A percentile compares a stretch with the other conserved stretches of the same genome.
Conservation (phyloP, 2,329 filamentous ascomycete species). For the Bipolaris gigantea region DNA sequence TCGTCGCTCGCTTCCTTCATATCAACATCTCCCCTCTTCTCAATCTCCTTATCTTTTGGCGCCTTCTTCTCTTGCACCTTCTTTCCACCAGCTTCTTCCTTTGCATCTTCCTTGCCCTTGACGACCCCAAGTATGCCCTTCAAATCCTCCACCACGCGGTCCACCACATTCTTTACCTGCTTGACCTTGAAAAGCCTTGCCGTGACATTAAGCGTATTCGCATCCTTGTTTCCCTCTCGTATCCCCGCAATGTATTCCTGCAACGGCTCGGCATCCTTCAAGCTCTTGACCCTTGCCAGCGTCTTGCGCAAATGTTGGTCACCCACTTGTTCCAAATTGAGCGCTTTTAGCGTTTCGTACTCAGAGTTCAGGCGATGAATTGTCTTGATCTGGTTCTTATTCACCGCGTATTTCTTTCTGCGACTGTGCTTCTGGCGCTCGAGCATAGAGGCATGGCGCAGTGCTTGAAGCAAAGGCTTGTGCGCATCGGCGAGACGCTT, state of each 20-base stretch:
- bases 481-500: constrained; percentile 57
- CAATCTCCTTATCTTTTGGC: constrained; percentile 23
- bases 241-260: constrained; percentile 42
- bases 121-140: constrained; percentile 40
- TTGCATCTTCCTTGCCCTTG: constrained; percentile 17
- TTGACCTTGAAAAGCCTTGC: constrained; percentile 63
- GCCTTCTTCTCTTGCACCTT: constrained; percentile 36
- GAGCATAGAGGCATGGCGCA: constrained; percentile 74
- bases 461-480: constrained; percentile 62
- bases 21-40: constrained; percentile 21
- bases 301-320: constrained; percentile 60
- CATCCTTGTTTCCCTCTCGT: constrained; percentile 46
- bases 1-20: constrained; percentile 34
- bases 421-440: constrained; percentile 74
- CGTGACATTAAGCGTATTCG: constrained; percentile 59
- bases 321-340: constrained; percentile 56
- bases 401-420: constrained; percentile 59
- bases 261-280: constrained; percentile 56
- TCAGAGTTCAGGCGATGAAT: constrained; percentile 65
- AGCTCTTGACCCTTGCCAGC: constrained; percentile 59
- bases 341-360: constrained; percentile 59
- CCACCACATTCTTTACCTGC: constrained; percentile 59
- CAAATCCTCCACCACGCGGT: constrained; percentile 49
- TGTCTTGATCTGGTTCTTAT: constrained; percentile 51
- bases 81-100: constrained; percentile 18